Conservation (phyloP, 257 asterid species). For the Verbena officinalis region DNA sequence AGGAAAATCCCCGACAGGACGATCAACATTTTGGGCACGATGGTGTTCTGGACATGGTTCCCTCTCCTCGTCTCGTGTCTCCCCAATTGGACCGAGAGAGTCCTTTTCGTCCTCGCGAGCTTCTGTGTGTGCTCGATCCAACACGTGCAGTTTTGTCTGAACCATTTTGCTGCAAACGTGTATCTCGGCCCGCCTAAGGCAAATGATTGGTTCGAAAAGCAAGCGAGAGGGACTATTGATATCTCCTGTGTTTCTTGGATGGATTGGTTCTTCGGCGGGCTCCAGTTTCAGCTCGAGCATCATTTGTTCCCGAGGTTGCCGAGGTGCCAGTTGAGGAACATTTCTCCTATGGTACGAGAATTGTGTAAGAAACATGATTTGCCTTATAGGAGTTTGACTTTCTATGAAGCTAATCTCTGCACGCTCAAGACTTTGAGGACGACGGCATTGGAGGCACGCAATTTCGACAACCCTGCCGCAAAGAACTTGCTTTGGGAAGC, state of each 20-base stretch:
- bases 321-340: slow-evolving; percentile 38
- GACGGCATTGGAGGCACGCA: slow-evolving; percentile 41
- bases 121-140: slow-evolving; percentile 43
- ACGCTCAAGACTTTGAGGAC: slow-evolving; percentile 34
- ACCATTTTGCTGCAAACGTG: slow-evolving; percentile 47
- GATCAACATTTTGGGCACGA: slow-evolving; percentile 40
- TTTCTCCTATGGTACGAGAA: slow-evolving; percentile 36
- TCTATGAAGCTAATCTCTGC: slow-evolving; percentile 38
- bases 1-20: slow-evolving; percentile 43
- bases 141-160: slow-evolving; percentile 48
- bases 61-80: slow-evolving; percentile 40
- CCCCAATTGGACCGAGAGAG: slow-evolving; percentile 48
- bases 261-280: slow-evolving; percentile 51
- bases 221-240: slow-evolving; percentile 49
- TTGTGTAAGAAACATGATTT: slow-evolving; percentile 40
- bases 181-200: slow-evolving; percentile 47
- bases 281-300: slow-evolving; percentile 43
- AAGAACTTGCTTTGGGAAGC: slow-evolving; percentile 51
- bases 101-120: slow-evolving; percentile 38
- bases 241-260: slow-evolving; percentile 40
- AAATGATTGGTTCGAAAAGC: slow-evolving; percentile 51
- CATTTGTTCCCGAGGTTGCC: slow-evolving; percentile 43
- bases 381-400: slow-evolving; percentile 41
- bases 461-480: slow-evolving; percentile 18
- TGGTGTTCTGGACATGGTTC: slow-evolving; percentile 53